Evolutionary conservation across 2,329 filamentous ascomycete species (phyloP), one percentile per base, ranked within the genome.

Genomic region (Elsinoe australis): DNA sequence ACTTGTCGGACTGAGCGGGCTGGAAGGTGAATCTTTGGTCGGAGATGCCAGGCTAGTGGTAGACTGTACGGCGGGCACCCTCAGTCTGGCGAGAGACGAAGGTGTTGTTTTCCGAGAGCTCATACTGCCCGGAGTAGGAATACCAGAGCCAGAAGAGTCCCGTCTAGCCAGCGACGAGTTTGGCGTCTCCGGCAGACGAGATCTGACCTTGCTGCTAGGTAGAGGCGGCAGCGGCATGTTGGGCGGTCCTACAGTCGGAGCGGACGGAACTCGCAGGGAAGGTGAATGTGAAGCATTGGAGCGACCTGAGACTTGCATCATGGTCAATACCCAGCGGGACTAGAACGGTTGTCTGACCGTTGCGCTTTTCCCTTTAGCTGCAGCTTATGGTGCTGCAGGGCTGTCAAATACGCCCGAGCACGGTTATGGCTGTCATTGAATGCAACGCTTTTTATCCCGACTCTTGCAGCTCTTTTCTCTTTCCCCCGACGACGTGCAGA

Each of bases 211-310:
- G 24, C 32, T 39, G 33, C 32, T 36, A n/a, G 45, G 45, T 29
- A 48, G 19, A 19, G 45, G 17, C 31, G 45, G 45, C 32, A 48
- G 45, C 31, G 45, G 45, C 45, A 48, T 48, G 24, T 36, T 48
- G 19, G 45, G 45, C 33, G 45, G 45, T 10, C 19, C 45, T 17
- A 18, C 21, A 29, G 33, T 18, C 26, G 45, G 45, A 39, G 45
- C 31, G 15, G 45, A 48, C 24, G 45, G 24, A 33, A 44, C 28
- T 28, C 39, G 39, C 39, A 44, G 26, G 31, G 39, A 15, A 44
- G 24, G 39, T 26, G 31, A 26, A 44, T 21, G 14, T 31, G 39
- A 26, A 15, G 39, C 8, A 17, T 15, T 29, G 39, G 39, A 12
- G 12, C 26, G 26, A 29, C 7, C 7, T 29, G 26, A 29, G 39